Percentiles rank a stretch among this genome's conserved stretches.
These are phyloP conservation scores for Aspergillus ochraceus DNA, from an alignment of 2,329 filamentous ascomycete genomes.

Conservation along the genomic window DNA sequence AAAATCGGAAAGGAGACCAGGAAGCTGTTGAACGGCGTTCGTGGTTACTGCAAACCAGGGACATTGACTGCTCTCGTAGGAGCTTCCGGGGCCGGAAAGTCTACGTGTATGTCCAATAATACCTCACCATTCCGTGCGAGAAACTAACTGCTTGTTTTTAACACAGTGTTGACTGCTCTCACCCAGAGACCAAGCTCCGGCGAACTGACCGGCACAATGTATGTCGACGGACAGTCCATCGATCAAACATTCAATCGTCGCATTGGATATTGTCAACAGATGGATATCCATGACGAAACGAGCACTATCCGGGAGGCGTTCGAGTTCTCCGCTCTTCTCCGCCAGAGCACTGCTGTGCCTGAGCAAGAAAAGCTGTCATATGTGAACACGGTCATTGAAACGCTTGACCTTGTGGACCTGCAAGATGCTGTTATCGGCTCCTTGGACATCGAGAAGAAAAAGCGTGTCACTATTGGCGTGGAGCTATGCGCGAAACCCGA, in stretches of 20 bases:
- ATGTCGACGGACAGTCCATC: slow-evolving; percentile 61
- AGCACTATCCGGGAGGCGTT: slow-evolving; percentile 65
- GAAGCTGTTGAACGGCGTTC: slow-evolving; percentile 63
- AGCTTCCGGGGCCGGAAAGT: slow-evolving; percentile 72
- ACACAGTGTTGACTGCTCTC: slow-evolving; percentile 67
- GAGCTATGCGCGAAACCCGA: slow-evolving; percentile 66
- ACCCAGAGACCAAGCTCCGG: slow-evolving; percentile 67
- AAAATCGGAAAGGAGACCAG: slow-evolving; percentile 59
- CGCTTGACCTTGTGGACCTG: slow-evolving; percentile 60
- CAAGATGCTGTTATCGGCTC: slow-evolving; percentile 63
- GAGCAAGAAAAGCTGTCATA: slow-evolving; percentile 60
- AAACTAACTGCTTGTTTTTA: not conserved
- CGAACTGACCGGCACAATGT: slow-evolving; percentile 60
- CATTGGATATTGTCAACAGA: slow-evolving; percentile 69
- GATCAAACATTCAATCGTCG: slow-evolving; percentile 61
- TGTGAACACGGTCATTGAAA: slow-evolving; percentile 60
- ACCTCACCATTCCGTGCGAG: not conserved
- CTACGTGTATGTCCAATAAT: slow-evolving; percentile 28
- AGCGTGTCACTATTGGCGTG: slow-evolving; percentile 68
- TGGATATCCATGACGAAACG: slow-evolving; percentile 66
- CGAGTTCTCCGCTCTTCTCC: slow-evolving; percentile 63
- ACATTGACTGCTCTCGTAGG: slow-evolving; percentile 76
- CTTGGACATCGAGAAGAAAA: slow-evolving; percentile 65
- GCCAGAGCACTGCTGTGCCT: slow-evolving; percentile 53
- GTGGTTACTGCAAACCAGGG: slow-evolving; percentile 73